phyloP scores from a whole-genome alignment of 2,329 filamentous ascomycete species.

The Hymenoscyphus fraxineus region DNA sequence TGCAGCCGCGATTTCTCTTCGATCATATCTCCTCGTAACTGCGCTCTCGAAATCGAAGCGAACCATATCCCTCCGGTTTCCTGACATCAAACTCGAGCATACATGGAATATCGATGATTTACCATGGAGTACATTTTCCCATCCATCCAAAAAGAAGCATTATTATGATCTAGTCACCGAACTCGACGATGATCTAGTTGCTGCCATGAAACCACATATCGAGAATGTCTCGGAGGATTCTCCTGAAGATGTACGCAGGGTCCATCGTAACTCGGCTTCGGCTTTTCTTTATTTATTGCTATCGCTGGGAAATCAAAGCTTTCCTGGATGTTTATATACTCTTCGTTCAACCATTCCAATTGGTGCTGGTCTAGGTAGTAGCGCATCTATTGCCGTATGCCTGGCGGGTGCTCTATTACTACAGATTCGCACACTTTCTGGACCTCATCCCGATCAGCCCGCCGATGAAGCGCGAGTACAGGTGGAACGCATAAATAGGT shows the following conservation, averaged over 20 bases:
- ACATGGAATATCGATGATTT: constrained; percentile 92
- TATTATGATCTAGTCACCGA: constrained; percentile 87
- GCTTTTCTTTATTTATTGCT: constrained; percentile 92
- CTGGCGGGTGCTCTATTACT: constrained; percentile 77
- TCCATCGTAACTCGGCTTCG: constrained; percentile 76
- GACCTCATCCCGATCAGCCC: constrained; percentile 89
- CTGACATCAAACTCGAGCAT: constrained; percentile 84
- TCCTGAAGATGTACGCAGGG: constrained; percentile 71
- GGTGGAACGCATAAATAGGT: constrained; percentile 91
- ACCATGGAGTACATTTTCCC: constrained; percentile 79
- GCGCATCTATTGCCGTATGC: constrained; percentile 91
- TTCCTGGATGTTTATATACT: constrained; percentile 81
- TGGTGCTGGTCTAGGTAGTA: constrained; percentile 85
- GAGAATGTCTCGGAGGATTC: constrained; percentile 62
- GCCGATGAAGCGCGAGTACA: constrained; percentile 82
- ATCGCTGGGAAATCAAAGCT: constrained; percentile 75
- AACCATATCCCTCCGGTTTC: constrained; percentile 82
- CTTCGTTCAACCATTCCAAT: constrained; percentile 92
- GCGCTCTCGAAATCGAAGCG: constrained; percentile 88
- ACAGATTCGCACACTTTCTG: constrained; percentile 82
- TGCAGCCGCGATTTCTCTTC: constrained; percentile 88
- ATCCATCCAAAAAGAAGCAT: constrained; percentile 82
- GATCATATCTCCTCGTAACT: constrained; percentile 94
- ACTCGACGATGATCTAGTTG: constrained; percentile 78
- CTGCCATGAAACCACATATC: constrained; percentile 77